These are phyloP conservation scores for Carex littledalei DNA, from an alignment of 176 grass and related monocot species.

Conservation along the genomic window DNA sequence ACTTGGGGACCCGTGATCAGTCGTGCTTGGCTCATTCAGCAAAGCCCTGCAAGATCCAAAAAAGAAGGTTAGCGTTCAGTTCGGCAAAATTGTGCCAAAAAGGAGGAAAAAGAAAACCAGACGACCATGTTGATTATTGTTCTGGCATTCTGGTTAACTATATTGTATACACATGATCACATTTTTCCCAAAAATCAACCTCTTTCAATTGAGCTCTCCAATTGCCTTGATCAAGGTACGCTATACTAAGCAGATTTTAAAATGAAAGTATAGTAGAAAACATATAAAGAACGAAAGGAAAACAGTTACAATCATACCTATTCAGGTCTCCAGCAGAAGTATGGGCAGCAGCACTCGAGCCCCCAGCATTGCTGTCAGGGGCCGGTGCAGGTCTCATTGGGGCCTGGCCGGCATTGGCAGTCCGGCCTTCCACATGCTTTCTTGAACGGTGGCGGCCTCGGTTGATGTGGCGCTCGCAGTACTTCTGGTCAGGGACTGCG, in stretches of 20 bases:
- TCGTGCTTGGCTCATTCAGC: constrained; percentile 32
- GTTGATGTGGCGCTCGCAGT: constrained; percentile 92
- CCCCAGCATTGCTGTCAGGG: not conserved
- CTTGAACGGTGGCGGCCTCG: constrained; percentile 61
- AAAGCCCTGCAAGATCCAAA: constrained; percentile 38
- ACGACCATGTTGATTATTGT: not conserved
- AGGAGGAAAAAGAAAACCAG: not conserved
- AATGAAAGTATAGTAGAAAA: not conserved
- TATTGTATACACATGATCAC: too few species aligned
- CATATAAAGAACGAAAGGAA: not conserved
- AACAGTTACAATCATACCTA: constrained; percentile 6
- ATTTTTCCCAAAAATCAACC: too few species aligned
- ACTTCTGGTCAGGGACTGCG: constrained; percentile 71
- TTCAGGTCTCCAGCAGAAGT: not conserved
- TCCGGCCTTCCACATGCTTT: constrained; percentile 98
- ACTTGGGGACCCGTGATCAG: constrained; percentile 4
- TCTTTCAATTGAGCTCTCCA: too few species aligned
- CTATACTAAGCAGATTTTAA: not conserved
- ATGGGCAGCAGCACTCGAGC: not conserved
- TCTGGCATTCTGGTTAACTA: not conserved
- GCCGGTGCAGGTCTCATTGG: constrained; percentile 2
- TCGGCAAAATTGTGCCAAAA: not conserved
- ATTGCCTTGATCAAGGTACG: not conserved
- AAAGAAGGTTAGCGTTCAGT: not conserved
- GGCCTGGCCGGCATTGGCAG: constrained; percentile 19